phyloP scores from a whole-genome alignment of 352 stramenopile species.

The Phytophthora melonis region DNA sequence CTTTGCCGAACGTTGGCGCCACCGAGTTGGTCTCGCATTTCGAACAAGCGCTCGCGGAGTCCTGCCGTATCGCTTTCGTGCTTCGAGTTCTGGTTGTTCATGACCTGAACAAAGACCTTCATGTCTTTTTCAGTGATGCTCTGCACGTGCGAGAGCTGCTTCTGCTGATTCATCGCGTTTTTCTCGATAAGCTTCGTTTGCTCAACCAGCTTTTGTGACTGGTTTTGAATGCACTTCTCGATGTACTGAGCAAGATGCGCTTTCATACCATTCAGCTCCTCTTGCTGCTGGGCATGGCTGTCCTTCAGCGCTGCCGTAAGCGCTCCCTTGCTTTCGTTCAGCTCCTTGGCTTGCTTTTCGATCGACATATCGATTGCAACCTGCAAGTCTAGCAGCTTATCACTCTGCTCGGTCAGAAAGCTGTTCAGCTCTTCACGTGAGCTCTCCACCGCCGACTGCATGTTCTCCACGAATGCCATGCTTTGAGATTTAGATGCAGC shows the following conservation, averaged over 20 bases:
- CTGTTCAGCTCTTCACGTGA: slow-evolving; percentile 45
- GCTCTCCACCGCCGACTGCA: slow-evolving; percentile 36
- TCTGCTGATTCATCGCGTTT: slow-evolving; percentile 43
- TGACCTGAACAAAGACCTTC: slow-evolving; percentile 42
- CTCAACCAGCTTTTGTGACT: slow-evolving; percentile 50
- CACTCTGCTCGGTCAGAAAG: slow-evolving; percentile 56
- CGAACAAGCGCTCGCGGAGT: slow-evolving; percentile 39
- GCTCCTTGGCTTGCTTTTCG: slow-evolving; percentile 50
- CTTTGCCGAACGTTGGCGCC: slow-evolving; percentile 29
- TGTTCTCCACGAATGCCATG: slow-evolving; percentile 41
- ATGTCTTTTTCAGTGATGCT: slow-evolving; percentile 51
- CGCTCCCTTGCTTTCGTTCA: slow-evolving; percentile 46
- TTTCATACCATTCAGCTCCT: slow-evolving; percentile 58
- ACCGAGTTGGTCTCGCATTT: slow-evolving; percentile 35
- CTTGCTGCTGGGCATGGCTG: slow-evolving; percentile 47
- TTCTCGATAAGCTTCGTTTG: slow-evolving; percentile 58
- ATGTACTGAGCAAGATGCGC: slow-evolving; percentile 53
- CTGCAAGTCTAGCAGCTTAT: slow-evolving; percentile 60
- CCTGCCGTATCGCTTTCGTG: slow-evolving; percentile 40
- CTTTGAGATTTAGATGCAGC: slow-evolving; percentile 37
- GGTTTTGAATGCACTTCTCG: slow-evolving; percentile 52
- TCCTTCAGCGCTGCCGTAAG: slow-evolving; percentile 44
- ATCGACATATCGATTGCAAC: slow-evolving; percentile 56
- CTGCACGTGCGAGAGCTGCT: slow-evolving; percentile 47
- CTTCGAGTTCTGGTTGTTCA: slow-evolving; percentile 39